Percentiles rank a stretch among this genome's conserved stretches.
phyloP scores from a whole-genome alignment of 192 early-diverging fungal genomes.

The Coemansia guatemalensis region DNA sequence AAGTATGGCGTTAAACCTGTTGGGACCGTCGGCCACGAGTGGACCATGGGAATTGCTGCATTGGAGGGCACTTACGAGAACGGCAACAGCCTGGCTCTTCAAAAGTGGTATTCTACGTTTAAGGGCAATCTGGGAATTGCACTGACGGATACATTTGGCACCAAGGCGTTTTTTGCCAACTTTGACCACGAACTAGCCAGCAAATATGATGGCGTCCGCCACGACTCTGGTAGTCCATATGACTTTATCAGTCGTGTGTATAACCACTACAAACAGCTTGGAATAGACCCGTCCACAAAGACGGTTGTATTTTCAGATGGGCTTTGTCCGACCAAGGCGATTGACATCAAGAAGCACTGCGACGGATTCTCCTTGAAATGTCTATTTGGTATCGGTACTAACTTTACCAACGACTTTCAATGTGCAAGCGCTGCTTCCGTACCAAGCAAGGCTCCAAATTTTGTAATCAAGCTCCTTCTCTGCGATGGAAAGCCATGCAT shows the following conservation, averaged over 20 bases:
- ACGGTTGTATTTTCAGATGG: slow-evolving; percentile 72
- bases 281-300: slow-evolving; percentile 62
- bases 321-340: slow-evolving; percentile 55
- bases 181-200: slow-evolving; percentile 58
- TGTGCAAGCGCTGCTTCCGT: slow-evolving; percentile 21
- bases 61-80: slow-evolving; percentile 58
- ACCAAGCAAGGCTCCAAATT: slow-evolving; percentile 61
- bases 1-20: slow-evolving; percentile 48
- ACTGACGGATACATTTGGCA: slow-evolving; percentile 73
- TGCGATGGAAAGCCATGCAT: slow-evolving; percentile 60
- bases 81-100: slow-evolving; percentile 61
- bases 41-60: slow-evolving; percentile 74
- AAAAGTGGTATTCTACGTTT: slow-evolving; percentile 62
- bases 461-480: slow-evolving; percentile 71
- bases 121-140: slow-evolving; percentile 61
- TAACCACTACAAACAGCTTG: slow-evolving; percentile 57
- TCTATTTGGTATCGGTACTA: slow-evolving; percentile 72
- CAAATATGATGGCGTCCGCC: slow-evolving; percentile 61
- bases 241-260: slow-evolving; percentile 60
- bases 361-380: slow-evolving; percentile 52
- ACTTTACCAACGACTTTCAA: slow-evolving; percentile 71
- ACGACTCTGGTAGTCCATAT: slow-evolving; percentile 72
- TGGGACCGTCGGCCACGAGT: slow-evolving; percentile 68
- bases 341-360: slow-evolving; percentile 53
- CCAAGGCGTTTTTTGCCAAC: slow-evolving; percentile 61